Conservation (phyloP, 1,284 basidiomycete genomes). For the Sporisorium sorghi region DNA sequence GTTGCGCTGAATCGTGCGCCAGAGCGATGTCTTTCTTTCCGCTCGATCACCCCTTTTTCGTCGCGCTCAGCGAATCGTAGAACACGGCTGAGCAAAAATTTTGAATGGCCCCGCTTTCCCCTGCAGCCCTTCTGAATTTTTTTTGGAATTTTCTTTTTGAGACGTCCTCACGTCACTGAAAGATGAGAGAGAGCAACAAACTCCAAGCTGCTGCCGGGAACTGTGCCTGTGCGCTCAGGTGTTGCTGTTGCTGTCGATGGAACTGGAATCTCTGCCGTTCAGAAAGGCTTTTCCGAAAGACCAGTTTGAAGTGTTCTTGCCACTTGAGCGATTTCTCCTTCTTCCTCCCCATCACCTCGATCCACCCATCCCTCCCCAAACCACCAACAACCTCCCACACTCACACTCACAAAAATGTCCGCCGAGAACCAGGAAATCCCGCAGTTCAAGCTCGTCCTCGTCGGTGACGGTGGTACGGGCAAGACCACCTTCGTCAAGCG, state of each 20-base stretch:
- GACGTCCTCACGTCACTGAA: slow-evolving; percentile 7
- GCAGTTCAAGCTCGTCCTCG: slow-evolving; percentile 98
- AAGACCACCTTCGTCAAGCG: slow-evolving; percentile 77
- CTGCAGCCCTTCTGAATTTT: background rate
- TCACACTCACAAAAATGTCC: slow-evolving; percentile 32
- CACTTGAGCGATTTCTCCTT: slow-evolving; percentile 3
- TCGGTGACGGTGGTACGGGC: slow-evolving; percentile 97
- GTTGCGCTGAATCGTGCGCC: slow-evolving; percentile 21
- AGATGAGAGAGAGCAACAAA: background rate
- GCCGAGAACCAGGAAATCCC: slow-evolving; percentile 74
- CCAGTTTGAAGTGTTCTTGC: slow-evolving; percentile 8
- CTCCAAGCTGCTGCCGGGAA: background rate
- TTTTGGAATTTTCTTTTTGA: slow-evolving; percentile 4
- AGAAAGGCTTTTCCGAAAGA: slow-evolving; percentile 12
- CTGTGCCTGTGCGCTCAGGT: background rate
- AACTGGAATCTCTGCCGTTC: slow-evolving; percentile 7
- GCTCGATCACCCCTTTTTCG: slow-evolving; percentile 41
- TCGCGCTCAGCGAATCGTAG: slow-evolving; percentile 7
- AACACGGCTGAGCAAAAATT: slow-evolving; percentile 30
- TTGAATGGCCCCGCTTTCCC: slow-evolving; percentile 30
- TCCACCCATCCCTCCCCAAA: background rate
- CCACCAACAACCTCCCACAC: slow-evolving; percentile 1
- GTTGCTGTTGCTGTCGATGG: slow-evolving; percentile 1
- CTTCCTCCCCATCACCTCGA: slow-evolving; percentile 3
- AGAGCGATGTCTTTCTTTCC: slow-evolving; percentile 42